Conservation (phyloP, 2,329 filamentous ascomycete genomes). For the Pestalotiopsis sp. region DNA sequence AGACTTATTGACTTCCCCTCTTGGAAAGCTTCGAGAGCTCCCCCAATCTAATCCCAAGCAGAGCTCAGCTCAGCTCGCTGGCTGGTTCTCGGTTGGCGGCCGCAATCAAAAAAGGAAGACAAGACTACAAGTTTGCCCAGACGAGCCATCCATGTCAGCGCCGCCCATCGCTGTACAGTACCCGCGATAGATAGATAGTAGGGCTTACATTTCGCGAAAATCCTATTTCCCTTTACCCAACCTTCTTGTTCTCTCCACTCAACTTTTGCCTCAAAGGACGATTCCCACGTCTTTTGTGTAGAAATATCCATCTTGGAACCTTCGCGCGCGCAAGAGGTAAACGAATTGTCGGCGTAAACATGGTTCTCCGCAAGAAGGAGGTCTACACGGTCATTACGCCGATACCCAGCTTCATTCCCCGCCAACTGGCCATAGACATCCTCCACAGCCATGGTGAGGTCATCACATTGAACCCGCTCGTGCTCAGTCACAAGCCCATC, state of each 20-base stretch:
- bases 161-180: background rate
- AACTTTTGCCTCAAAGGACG: background rate
- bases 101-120: background rate
- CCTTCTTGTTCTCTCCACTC: background rate
- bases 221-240: background rate
- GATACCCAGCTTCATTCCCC: constrained; percentile 70
- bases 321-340: background rate
- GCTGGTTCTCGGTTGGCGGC: background rate
- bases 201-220: background rate
- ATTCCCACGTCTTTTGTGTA: background rate
- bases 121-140: background rate
- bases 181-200: background rate
- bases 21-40: background rate
- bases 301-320: background rate
- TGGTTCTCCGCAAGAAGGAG: constrained; percentile 64
- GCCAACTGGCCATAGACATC: constrained; percentile 72
- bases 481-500: constrained; percentile 65
- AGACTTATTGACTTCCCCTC: background rate
- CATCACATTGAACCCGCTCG: constrained; percentile 71
- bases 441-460: constrained; percentile 72
- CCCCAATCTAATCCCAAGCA: background rate
- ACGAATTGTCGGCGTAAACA: constrained; percentile 20
- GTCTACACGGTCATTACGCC: constrained; percentile 70
- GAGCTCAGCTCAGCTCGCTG: background rate
- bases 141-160: background rate